A percentile compares a stretch with the other conserved stretches of the same genome.
Evolutionary conservation across 2,329 filamentous ascomycete species (phyloP).

Genomic region (Cadophora sp.): DNA sequence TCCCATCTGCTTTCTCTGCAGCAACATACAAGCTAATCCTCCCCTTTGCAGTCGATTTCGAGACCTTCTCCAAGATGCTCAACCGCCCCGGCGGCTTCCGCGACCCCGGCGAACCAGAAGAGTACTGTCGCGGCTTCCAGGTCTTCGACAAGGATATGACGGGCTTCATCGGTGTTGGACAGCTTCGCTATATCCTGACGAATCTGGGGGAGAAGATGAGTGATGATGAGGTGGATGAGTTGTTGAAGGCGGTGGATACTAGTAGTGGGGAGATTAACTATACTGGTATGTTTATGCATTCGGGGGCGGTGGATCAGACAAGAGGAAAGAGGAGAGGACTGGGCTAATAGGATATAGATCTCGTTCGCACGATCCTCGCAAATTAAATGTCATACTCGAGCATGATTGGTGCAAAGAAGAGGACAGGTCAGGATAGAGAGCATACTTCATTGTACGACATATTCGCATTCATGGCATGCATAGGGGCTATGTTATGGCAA

Average conservation of each 20-base stretch:
- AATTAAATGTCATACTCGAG: conserved; percentile 60
- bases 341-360: conserved; percentile 57
- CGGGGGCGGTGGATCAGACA: too few species aligned
- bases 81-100: conserved; percentile 98
- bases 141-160: conserved; percentile 99
- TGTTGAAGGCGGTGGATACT: conserved; percentile 97
- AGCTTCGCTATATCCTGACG: conserved; percentile 97
- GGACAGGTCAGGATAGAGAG: conserved; percentile 20
- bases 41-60: conserved; percentile 81
- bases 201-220: conserved; percentile 99
- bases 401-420: not conserved
- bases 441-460: conserved; percentile 34
- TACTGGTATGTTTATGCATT: conserved; percentile 67
- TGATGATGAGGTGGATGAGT: conserved; percentile 97
- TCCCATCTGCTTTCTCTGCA: not conserved
- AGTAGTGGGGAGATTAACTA: conserved; percentile 98
- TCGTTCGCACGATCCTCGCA: conserved; percentile 85
- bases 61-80: conserved; percentile 94
- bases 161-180: conserved; percentile 95
- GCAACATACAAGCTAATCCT: too few species aligned
- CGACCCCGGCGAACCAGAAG: conserved; percentile 95
- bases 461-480: conserved; percentile 33
- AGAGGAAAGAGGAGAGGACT: conserved; percentile 1
- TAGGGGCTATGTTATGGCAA: conserved; percentile 23
- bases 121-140: conserved; percentile 98